A percentile compares a stretch with the other conserved stretches of the same genome.
These are phyloP conservation scores for Apophysomyces variabilis DNA, from an alignment of 371 early-diverging fungal species.

Conservation along the genomic window DNA sequence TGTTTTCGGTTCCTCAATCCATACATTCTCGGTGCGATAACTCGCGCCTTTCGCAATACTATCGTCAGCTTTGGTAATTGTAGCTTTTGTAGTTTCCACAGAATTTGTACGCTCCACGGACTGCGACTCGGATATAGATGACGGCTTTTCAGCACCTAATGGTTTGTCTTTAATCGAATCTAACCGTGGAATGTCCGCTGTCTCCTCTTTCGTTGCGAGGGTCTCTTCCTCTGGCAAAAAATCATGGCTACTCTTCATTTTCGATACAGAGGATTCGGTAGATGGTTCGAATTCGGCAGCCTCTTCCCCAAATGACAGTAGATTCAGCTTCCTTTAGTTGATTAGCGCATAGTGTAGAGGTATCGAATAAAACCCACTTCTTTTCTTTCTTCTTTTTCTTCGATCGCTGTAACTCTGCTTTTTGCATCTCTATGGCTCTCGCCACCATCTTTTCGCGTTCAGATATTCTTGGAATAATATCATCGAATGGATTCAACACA, in stretches of 20 bases:
- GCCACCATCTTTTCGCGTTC: constrained; percentile 57
- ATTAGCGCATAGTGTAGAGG: constrained; percentile 3
- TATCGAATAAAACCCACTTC: constrained; percentile 49
- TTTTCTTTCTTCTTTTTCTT: constrained; percentile 67
- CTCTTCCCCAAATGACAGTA: constrained; percentile 92
- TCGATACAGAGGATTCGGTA: constrained; percentile 28
- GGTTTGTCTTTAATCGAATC: neutral
- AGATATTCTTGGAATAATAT: constrained; percentile 85
- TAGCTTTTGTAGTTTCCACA: constrained; percentile 15
- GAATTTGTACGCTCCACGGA: neutral
- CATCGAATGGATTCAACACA: constrained; percentile 89
- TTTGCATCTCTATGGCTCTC: constrained; percentile 36
- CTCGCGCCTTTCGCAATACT: neutral
- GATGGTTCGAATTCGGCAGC: constrained; percentile 59
- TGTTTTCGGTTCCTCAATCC: constrained; percentile 20
- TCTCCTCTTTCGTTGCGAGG: neutral
- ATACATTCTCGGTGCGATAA: constrained; percentile 1
- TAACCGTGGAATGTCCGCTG: neutral
- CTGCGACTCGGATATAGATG: no score
- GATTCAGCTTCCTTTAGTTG: constrained; percentile 61
- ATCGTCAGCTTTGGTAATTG: neutral
- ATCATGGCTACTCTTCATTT: constrained; percentile 79
- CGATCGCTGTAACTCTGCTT: constrained; percentile 38
- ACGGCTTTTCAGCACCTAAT: neutral
- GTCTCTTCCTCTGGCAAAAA: constrained; percentile 40